phyloP scores from a whole-genome alignment of 1,139 yeast species.

The Hemisphaericaspora lyxosophila region DNA sequence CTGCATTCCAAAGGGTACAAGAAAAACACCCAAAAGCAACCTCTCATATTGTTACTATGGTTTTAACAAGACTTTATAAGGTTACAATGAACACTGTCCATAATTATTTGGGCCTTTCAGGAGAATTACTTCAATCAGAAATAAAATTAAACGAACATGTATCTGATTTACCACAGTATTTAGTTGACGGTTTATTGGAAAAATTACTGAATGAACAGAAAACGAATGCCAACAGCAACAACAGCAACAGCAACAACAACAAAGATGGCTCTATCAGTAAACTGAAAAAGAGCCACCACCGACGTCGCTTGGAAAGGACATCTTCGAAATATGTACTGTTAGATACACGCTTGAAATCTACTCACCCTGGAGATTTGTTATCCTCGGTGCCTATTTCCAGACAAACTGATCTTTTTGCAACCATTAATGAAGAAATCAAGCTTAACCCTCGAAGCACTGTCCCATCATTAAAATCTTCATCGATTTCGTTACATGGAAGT shows the following conservation, averaged over 20 bases:
- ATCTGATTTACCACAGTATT: conserved; percentile 55
- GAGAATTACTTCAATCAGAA: conserved; percentile 80
- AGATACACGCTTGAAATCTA: conserved; percentile 57
- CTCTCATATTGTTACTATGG: conserved; percentile 92
- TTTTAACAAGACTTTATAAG: conserved; percentile 78
- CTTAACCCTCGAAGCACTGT: conserved; percentile 2
- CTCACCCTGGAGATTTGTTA: conserved; percentile 79
- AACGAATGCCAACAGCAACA: background rate
- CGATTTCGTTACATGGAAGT: conserved; percentile 7
- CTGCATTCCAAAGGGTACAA: conserved; percentile 74
- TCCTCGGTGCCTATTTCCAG: conserved; percentile 80
- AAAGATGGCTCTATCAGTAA: background rate
- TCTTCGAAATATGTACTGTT: conserved; percentile 65
- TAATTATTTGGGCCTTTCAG: conserved; percentile 78
- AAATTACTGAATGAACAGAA: conserved; percentile 23
- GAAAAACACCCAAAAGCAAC: conserved; percentile 83
- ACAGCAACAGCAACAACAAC: background rate
- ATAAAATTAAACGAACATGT: conserved; percentile 53
- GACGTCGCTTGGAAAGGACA: conserved; percentile 12
- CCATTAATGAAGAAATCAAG: conserved; percentile 1
- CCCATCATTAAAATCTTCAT: conserved; percentile 6
- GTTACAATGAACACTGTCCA: conserved; percentile 92
- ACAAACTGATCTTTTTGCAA: conserved; percentile 25
- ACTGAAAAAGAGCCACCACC: conserved; percentile 1
- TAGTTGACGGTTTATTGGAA: conserved; percentile 57